Evolutionary conservation across 2,329 filamentous ascomycete genomes (phyloP), one percentile per base, ranked within the genome.

Genomic region (Hypoxylon rubiginosum): DNA sequence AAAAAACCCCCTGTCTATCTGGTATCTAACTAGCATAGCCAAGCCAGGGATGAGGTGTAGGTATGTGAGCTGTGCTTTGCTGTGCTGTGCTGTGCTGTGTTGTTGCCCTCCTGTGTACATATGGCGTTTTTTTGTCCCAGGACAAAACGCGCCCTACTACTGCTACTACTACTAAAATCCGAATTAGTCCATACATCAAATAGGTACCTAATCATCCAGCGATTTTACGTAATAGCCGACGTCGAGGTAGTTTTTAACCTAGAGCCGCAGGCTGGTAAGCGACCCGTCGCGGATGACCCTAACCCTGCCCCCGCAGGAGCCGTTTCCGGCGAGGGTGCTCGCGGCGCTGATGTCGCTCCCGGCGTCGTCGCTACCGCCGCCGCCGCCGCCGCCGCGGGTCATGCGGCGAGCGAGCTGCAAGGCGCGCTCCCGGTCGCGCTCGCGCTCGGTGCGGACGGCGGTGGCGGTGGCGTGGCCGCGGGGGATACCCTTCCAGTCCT

Each of bases 361-460:
- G 2, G 70, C 60, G 39, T 71, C 69, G 28, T 73, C 71, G n/a
- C 51, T 56, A 13, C 34, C 34, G 32, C 34, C 45, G 10, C n/a
- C n/a, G n/a, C n/a, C 17, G n/a, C 1, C 26, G 13, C 61, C 53
- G 5, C 51, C 58, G 1, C 58, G 56, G 9, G 56, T 64, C 21
- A 50, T 39, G 7, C 64, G 48, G 10, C 58, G 28, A 13, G 58
- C 71, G 10, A 77, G 53, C 56, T 76, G 71, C 2, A 75, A 26
- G 7, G 67, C 66, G 26, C 7, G 26, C 4, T 28, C 26, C 4
- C 71, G 62, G 30, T 71, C 70, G 46, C 68, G 62, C 54, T 76
- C 74, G 13, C 73, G 67, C 69, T 77, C 75, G 32, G 57, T 58
- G 4, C 75, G 72, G 30, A 72, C 74, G n/a, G 74, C 75, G 19